Base-by-base conservation (phyloP, 2,329 filamentous ascomycete species). In the Verticillium klebahnii region DNA sequence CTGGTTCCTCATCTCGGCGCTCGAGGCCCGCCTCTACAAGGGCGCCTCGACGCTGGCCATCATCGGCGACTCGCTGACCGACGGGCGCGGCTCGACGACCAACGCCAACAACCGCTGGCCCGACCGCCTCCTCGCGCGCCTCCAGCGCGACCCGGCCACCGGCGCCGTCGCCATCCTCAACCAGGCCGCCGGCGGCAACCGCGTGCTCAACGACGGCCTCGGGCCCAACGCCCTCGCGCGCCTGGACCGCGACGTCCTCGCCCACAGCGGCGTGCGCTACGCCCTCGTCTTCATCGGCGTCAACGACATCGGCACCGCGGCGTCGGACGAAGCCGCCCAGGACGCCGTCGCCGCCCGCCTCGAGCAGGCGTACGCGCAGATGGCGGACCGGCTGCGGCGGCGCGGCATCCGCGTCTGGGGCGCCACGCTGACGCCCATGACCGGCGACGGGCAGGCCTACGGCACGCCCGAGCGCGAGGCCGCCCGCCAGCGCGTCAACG, bases 41-140 rank as follows among this genome's bases (percentile, higher is more conserved):
- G 56, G 69, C 15, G 56, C 61, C 2, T 74, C 76, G 57, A 76
- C 80, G 1, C 78, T 89, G 37, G 80, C 78, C 23, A 79, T 89
- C 29, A 75, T 89, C 1, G 87, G 87, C n/a, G 87, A 90, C 71
- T 86, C 82, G 67, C 87, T 89, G 69, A 89, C 86, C 3, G 87
- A 89, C 68, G 87, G 87, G 12, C 78, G 85, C 31, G 85, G 85
- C 54, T 85, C 81, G 62, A 83, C 81, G 34, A 84, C 82, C 19
- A 82, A 89, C 71, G 73, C 70, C 25, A 88, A 89, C 72, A 79
- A 86, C 69, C 73, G 77, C 56, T 78, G 75, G 76, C 74, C 76
- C 0, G 75, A 78, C 67, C 69, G 69, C 9, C 74, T 87, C 8
- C 74, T 82, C 29, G 67, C 70, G 11, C 76, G 77, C 56, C 68